Conservation (phyloP, 768 basidiomycete genomes). For the Solioccasus polychromus region DNA sequence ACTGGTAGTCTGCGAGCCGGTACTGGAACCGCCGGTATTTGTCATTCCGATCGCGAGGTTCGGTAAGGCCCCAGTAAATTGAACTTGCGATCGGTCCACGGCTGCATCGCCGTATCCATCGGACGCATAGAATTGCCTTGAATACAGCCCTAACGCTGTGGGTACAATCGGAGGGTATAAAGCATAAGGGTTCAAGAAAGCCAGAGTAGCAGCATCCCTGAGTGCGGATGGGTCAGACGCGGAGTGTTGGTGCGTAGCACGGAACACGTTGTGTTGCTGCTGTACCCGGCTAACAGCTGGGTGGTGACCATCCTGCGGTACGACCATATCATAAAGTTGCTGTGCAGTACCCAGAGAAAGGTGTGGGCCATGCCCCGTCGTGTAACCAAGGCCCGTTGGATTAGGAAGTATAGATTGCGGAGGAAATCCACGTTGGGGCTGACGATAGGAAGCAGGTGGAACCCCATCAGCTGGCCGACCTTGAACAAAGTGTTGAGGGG, state of each 20-base stretch:
- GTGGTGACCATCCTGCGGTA: conserved; percentile 51
- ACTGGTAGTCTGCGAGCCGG: conserved; percentile 35
- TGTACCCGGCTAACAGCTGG: conserved; percentile 73
- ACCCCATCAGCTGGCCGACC: conserved; percentile 50
- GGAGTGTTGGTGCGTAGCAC: conserved; percentile 76
- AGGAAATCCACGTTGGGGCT: conserved; percentile 55
- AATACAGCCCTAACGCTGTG: conserved; percentile 58
- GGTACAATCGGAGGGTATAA: conserved; percentile 53
- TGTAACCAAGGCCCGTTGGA: conserved; percentile 52
- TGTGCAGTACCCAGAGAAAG: conserved; percentile 72
- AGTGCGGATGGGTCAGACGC: conserved; percentile 78
- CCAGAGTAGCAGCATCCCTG: conserved; percentile 66
- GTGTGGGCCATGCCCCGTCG: conserved; percentile 57
- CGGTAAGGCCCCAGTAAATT: conserved; percentile 42
- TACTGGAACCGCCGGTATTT: conserved; percentile 36
- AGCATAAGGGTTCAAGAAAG: conserved; percentile 52
- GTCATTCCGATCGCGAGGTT: conserved; percentile 42
- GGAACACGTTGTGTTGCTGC: conserved; percentile 74
- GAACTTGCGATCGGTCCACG: conserved; percentile 58
- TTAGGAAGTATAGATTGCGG: conserved; percentile 54
- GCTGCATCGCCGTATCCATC: conserved; percentile 62
- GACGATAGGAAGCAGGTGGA: conserved; percentile 54
- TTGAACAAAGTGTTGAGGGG: conserved; percentile 46
- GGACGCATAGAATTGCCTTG: conserved; percentile 67
- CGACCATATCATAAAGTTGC: conserved; percentile 80